Conservation (phyloP, 768 basidiomycete genomes). For the Cystofilobasidium capitatum region DNA sequence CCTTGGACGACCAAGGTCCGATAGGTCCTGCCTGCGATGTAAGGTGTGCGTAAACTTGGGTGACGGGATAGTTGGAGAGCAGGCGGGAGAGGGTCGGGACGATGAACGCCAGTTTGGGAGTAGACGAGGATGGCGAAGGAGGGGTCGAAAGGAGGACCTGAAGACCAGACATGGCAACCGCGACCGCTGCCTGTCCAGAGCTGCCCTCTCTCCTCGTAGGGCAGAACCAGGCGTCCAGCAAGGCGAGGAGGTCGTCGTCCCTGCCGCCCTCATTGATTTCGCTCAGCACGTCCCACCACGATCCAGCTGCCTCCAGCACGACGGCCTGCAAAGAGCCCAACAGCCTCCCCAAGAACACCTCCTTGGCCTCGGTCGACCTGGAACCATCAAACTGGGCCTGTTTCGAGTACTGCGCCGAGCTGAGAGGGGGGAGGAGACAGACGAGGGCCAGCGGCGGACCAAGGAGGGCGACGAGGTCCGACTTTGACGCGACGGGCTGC, state of each 20-base stretch:
- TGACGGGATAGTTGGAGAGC: conserved; percentile 55
- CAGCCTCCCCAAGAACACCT: conserved; percentile 32
- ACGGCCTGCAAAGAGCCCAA: conserved; percentile 3
- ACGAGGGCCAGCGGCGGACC: conserved; percentile 51
- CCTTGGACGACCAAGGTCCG: conserved; percentile 10
- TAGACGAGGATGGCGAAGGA: not conserved
- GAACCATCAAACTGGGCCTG: not conserved
- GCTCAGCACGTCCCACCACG: conserved; percentile 1
- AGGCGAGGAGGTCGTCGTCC: not conserved
- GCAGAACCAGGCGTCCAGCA: conserved; percentile 20
- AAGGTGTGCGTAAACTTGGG: conserved; percentile 53
- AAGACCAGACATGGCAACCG: conserved; percentile 45
- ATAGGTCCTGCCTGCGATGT: conserved; percentile 32
- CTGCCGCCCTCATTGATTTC: not conserved
- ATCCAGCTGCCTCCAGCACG: not conserved
- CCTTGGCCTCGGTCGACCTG: not conserved
- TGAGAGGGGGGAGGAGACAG: conserved; percentile 47
- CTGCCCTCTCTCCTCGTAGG: conserved; percentile 36
- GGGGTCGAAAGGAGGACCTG: conserved; percentile 44
- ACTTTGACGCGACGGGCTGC: conserved; percentile 5
- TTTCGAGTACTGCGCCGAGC: conserved; percentile 29
- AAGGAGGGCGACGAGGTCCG: conserved; percentile 51
- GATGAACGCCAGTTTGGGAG: conserved; percentile 39
- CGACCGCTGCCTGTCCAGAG: conserved; percentile 44
- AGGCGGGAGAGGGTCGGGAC: conserved; percentile 52